Evolutionary conservation across 2,329 filamentous ascomycete species (phyloP).

Genomic region (Monilinia vaccinii-corymbosi): DNA sequence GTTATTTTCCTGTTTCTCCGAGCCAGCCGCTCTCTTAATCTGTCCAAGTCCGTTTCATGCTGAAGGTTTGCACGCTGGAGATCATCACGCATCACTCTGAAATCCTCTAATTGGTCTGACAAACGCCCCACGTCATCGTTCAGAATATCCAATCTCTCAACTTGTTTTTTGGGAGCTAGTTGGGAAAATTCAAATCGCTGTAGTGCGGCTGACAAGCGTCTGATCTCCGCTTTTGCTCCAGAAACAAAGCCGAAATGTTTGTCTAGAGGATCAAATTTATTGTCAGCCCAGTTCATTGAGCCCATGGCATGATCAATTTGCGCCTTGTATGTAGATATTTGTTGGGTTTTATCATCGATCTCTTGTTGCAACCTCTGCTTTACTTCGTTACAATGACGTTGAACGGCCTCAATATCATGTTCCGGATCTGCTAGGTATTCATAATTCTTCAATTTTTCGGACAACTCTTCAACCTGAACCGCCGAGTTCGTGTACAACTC

Average conservation of each 20-base stretch:
- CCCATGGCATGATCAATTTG: constrained; percentile 2
- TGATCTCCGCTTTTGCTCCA: background rate
- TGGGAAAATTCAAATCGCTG: background rate
- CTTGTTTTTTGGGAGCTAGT: background rate
- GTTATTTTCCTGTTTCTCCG: background rate
- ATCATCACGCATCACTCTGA: background rate
- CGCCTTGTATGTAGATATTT: background rate
- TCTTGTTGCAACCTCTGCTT: background rate
- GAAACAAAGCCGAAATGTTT: background rate
- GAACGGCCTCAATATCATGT: background rate
- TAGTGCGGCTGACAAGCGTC: background rate
- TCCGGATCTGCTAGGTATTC: background rate
- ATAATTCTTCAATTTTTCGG: background rate
- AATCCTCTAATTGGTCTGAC: background rate
- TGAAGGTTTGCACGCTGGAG: background rate
- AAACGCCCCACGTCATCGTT: background rate
- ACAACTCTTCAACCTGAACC: background rate
- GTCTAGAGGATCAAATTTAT: background rate
- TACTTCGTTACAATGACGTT: background rate
- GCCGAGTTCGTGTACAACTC: background rate
- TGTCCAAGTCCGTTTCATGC: background rate
- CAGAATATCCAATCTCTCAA: background rate
- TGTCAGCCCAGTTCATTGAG: background rate
- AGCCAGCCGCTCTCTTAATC: background rate
- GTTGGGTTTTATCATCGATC: background rate